Evolutionary conservation across 305 asterid species (phyloP).

Genomic region (Euphrasia arctica): DNA sequence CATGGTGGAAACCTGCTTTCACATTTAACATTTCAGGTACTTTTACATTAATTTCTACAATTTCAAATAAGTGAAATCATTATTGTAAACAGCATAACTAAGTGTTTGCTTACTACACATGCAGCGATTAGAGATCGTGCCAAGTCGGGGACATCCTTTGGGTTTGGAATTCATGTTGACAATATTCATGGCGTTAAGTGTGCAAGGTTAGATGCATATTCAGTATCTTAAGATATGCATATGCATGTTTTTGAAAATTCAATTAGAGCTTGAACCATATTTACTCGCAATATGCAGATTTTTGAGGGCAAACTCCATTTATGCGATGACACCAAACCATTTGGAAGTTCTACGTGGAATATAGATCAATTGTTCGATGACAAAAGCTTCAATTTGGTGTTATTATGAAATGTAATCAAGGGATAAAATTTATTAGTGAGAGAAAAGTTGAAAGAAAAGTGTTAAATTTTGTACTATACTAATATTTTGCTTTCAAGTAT

Average conservation of each 20-base stretch:
- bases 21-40: constrained; percentile 82
- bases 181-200: constrained; percentile 46
- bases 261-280: neutral
- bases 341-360: too few species aligned
- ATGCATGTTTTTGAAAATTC: neutral
- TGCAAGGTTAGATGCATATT: constrained; percentile 50
- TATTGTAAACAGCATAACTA: neutral
- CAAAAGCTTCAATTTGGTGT: too few species aligned
- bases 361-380: too few species aligned
- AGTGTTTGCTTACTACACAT: constrained; percentile 26
- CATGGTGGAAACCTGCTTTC: constrained; percentile 95
- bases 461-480: too few species aligned
- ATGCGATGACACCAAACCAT: too few species aligned
- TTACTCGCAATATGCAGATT: neutral
- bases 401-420: too few species aligned
- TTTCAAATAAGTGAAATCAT: neutral
- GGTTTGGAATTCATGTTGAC: constrained; percentile 72
- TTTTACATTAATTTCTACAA: constrained; percentile 7
- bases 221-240: neutral
- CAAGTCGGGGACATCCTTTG: constrained; percentile 53
- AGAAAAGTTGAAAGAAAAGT: too few species aligned
- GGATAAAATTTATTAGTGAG: too few species aligned
- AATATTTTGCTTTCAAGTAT: too few species aligned
- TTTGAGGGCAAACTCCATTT: too few species aligned
- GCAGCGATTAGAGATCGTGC: constrained; percentile 67